Evolutionary conservation across 2,329 filamentous ascomycete genomes (phyloP), one percentile per base, ranked within the genome.

Genomic region (Colletotrichum spinosum): DNA sequence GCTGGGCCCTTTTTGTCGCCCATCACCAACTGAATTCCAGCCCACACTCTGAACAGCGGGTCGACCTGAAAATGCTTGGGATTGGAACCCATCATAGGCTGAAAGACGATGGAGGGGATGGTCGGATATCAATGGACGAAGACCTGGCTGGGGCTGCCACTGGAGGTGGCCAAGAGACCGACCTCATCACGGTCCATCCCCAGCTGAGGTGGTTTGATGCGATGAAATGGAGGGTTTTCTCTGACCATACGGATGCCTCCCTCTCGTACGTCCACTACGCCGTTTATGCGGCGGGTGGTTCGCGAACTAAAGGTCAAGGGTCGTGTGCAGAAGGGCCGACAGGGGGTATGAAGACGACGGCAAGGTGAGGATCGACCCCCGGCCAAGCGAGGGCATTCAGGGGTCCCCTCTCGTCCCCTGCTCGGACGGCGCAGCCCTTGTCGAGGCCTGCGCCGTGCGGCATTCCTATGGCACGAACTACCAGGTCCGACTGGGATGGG

Each of bases 51-150:
- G 39, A 9, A 41, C 38, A 58, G 53, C 53, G 54, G 34, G 39
- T 39, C 34, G 39, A 25, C n/a, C 41, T 39, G 12, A 13, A 12
- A 17, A 35, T 17, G 17, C 38, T 33, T 57, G 46, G 45, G 48
- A 34, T 11, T 50, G 51, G 51, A 15, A 6, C 41, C 54, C 10
- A 46, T 52, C 45, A 57, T 50, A 45, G 38, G 39, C 45, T 45
- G 33, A 56, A 13, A 13, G 39, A 39, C 39, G 52, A 61, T 44
- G 13, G 44, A 3, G n/a, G 13, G 25, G 25, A 25, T 25, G 25
- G 54, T 25, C 39, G 60, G 54, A 52, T 52, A 41, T 48, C 46
- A 62, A 58, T 46, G 39, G 54, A n/a, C 55, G 41, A 38, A 13
- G 13, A 5, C 45, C 41, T 10, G 49, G 35, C 48, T 33, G 38